A percentile compares a stretch with the other conserved stretches of the same genome.
Evolutionary conservation across 2,329 filamentous ascomycete species (phyloP).

Genomic region (Colletotrichum lini): DNA sequence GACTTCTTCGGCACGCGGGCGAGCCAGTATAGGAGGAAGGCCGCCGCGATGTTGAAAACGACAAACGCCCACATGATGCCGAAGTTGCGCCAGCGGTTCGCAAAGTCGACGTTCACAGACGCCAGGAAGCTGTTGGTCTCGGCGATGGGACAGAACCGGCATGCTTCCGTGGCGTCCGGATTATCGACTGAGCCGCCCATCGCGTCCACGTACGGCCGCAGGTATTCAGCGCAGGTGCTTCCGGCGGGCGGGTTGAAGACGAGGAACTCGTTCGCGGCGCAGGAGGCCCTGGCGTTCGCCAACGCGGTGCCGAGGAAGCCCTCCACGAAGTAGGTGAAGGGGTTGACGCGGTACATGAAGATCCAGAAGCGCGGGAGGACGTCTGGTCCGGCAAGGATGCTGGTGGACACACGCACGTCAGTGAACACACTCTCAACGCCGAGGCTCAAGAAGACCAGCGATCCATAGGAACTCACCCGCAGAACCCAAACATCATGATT

Average conservation of each 20-base stretch:
- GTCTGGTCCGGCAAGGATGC: slow-evolving; percentile 71
- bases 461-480: slow-evolving; percentile 47
- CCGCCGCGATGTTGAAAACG: slow-evolving; percentile 62
- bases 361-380: slow-evolving; percentile 78
- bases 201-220: slow-evolving; percentile 58
- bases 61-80: slow-evolving; percentile 68
- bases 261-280: slow-evolving; percentile 60
- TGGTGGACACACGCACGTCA: slow-evolving; percentile 44
- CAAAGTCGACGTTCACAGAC: slow-evolving; percentile 59
- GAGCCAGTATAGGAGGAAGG: slow-evolving; percentile 64
- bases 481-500: slow-evolving; percentile 71
- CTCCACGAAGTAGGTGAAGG: slow-evolving; percentile 77
- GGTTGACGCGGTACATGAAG: slow-evolving; percentile 78
- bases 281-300: slow-evolving; percentile 43
- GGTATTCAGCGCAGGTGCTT: slow-evolving; percentile 65
- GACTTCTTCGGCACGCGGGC: slow-evolving; percentile 50
- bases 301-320: slow-evolving; percentile 64
- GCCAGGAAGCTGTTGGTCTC: slow-evolving; percentile 56
- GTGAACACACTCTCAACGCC: not conserved
- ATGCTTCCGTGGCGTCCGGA: slow-evolving; percentile 55
- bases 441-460: too few relatives aligned
- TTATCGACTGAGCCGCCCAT: slow-evolving; percentile 64
- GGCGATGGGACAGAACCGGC: slow-evolving; percentile 59
- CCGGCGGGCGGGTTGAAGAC: slow-evolving; percentile 64
- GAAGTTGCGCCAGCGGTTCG: slow-evolving; percentile 67